These are phyloP conservation scores for Sicyos baderoa DNA, from an alignment of 306 rosid species.

Conservation along the genomic window DNA sequence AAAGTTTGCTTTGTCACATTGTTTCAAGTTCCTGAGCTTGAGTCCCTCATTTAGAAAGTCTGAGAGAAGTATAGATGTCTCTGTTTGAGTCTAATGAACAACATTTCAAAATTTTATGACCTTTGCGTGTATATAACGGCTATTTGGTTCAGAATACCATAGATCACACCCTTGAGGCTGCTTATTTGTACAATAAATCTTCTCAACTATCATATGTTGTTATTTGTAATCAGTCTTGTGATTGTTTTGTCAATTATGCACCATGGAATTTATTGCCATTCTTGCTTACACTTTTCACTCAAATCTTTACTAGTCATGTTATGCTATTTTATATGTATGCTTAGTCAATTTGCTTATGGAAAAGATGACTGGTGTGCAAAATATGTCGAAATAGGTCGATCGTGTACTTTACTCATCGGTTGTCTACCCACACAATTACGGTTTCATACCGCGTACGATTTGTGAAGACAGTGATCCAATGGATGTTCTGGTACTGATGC, in stretches of 20 bases:
- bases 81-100: not conserved
- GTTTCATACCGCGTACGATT: slow-evolving; percentile 87
- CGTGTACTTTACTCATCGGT: slow-evolving; percentile 94
- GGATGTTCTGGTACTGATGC: slow-evolving; percentile 92
- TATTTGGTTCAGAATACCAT: not conserved
- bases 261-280: not conserved
- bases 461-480: slow-evolving; percentile 98
- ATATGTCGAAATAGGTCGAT: slow-evolving; percentile 59
- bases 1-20: not conserved
- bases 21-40: not conserved
- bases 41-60: slow-evolving; percentile 6
- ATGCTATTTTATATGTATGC: not conserved
- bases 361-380: slow-evolving; percentile 23
- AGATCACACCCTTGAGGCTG: not conserved
- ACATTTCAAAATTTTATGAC: not conserved
- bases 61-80: not conserved
- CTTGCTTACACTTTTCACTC: not conserved
- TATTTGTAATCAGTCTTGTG: not conserved
- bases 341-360: not conserved
- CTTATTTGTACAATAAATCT: not conserved
- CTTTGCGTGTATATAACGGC: not conserved
- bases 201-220: not conserved
- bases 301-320: not conserved
- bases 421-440: slow-evolving; percentile 96
- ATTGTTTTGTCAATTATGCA: not conserved